A percentile compares a stretch with the other conserved stretches of the same genome.
Conservation (phyloP, 2,329 filamentous ascomycete species). For the Epichloe coenophiala region DNA sequence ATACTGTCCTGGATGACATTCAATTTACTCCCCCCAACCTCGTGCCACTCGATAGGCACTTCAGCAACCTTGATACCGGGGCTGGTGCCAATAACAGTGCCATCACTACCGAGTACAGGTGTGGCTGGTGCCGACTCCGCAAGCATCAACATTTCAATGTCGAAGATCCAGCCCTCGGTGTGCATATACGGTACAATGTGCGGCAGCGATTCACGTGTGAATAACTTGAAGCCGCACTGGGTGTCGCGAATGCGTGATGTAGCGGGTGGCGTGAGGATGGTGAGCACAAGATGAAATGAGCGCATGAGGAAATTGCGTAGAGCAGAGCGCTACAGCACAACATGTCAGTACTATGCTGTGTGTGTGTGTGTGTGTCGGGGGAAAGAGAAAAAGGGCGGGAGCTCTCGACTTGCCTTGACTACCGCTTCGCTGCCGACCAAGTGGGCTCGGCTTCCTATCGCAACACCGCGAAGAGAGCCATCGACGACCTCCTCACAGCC, state of each 20-base stretch:
- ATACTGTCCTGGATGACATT: slow-evolving; percentile 88
- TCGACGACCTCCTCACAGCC: slow-evolving; percentile 69
- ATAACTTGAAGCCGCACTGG: slow-evolving; percentile 97
- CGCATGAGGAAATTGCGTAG: slow-evolving; percentile 96
- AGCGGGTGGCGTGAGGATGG: slow-evolving; percentile 76
- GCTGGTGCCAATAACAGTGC: slow-evolving; percentile 43
- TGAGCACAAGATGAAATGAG: slow-evolving; percentile 84
- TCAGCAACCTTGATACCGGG: slow-evolving; percentile 76
- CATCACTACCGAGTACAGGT: slow-evolving; percentile 40
- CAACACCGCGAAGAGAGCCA: slow-evolving; percentile 59
- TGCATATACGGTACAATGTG: slow-evolving; percentile 97
- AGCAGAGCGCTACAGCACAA: slow-evolving; percentile 54
- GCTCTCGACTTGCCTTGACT: slow-evolving; percentile 51
- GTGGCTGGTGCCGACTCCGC: slow-evolving; percentile 67
- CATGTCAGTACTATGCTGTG: not conserved
- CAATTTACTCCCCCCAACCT: slow-evolving; percentile 93
- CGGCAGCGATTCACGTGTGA: slow-evolving; percentile 70
- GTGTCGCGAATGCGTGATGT: slow-evolving; percentile 87
- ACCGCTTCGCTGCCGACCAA: slow-evolving; percentile 91
- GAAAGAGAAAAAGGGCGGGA: too few species aligned
- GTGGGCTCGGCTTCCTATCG: slow-evolving; percentile 83
- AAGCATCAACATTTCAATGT: slow-evolving; percentile 98
- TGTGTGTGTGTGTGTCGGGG: not conserved
- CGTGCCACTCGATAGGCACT: slow-evolving; percentile 88
- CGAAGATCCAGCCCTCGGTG: slow-evolving; percentile 98